Base-by-base conservation (phyloP, 257 asterid species). In the Cruciata laevipes region DNA sequence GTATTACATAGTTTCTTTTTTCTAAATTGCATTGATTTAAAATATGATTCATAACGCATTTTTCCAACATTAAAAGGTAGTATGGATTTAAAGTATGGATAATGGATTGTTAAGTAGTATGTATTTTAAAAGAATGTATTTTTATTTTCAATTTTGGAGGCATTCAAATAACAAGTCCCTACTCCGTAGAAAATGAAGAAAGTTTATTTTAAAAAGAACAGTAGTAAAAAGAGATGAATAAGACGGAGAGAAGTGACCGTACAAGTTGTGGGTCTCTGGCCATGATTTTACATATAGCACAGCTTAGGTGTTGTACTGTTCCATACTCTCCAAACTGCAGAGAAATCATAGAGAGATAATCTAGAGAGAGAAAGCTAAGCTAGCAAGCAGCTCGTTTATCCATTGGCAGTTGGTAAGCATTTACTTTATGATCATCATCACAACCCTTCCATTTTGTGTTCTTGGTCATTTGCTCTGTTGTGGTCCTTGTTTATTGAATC, bases 381-480 rank as follows among this genome's bases (percentile, higher is more conserved):
- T 37, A 7, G 42, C 42, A 18, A 33, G 27, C 49, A 14, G 47
- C 18, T 24, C 55, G 59, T 75, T 77, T 53, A 53, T 82, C 84
- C 60, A 65, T 70, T 82, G 83, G 88, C 85, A 85, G 91, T 83
- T 86, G 81, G 76, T 69, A 37, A 75, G 85, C 95, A 84, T 83
- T 83, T 79, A 80, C 70, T 80, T 82, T 83, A 73, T 82, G 83
- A 25, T 60, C 69, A 72, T 61, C 25, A 27, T 6, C 10, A 17
- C 60, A 53, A 5, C 10, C 6, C 60, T 53, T 53, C 60, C 7
- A 23, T 53, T 61, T 17, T 57, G 18, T 8, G 31, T 23, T 55
- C 23, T 30, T 68, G 60, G 4, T 52, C 21, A 24, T 53, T 0
- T 53, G 11, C 20, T 53, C 24, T 55, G 42, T 53, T 53, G 51